Conservation (phyloP, 495 filamentous ascomycete species). For the Margaritispora aquatica region DNA sequence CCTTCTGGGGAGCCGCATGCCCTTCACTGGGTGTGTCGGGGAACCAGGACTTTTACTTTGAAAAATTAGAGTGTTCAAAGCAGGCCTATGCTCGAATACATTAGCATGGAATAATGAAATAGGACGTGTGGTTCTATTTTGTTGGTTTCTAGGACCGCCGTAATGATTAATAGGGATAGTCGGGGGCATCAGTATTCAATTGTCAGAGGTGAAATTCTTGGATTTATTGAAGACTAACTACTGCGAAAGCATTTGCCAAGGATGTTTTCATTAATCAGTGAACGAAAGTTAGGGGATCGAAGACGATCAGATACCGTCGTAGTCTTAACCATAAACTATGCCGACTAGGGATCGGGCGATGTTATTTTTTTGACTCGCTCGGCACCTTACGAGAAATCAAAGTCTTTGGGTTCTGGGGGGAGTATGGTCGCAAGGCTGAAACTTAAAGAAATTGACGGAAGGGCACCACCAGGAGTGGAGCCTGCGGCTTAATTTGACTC, state of each 20-base stretch:
- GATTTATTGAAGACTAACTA: slow-evolving; percentile 68
- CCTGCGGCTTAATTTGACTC: slow-evolving; percentile 67
- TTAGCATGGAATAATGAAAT: slow-evolving; percentile 74
- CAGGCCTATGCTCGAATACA: slow-evolving; percentile 68
- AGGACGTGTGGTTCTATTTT: slow-evolving; percentile 65
- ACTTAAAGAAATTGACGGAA: slow-evolving; percentile 67
- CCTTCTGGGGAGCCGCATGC: slow-evolving; percentile 58
- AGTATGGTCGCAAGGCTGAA: slow-evolving; percentile 70
- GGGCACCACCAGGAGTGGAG: slow-evolving; percentile 54
- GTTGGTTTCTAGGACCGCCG: slow-evolving; percentile 62
- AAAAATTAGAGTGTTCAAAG: slow-evolving; percentile 58
- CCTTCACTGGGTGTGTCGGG: slow-evolving; percentile 57
- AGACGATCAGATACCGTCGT: slow-evolving; percentile 72
- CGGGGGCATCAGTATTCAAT: slow-evolving; percentile 63
- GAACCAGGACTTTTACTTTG: slow-evolving; percentile 65
- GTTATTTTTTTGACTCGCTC: slow-evolving; percentile 64
- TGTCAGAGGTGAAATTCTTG: slow-evolving; percentile 71
- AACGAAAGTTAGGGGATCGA: slow-evolving; percentile 73
- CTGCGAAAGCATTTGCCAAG: slow-evolving; percentile 68
- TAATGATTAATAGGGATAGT: slow-evolving; percentile 71
- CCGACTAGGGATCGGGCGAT: slow-evolving; percentile 64
- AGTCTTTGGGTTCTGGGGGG: slow-evolving; percentile 67
- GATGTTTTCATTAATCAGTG: slow-evolving; percentile 72
- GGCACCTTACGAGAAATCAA: slow-evolving; percentile 72
- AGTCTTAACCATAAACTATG: slow-evolving; percentile 74